phyloP scores from a whole-genome alignment of 805 yeast species.

The Myxozyma nipponensis region DNA sequence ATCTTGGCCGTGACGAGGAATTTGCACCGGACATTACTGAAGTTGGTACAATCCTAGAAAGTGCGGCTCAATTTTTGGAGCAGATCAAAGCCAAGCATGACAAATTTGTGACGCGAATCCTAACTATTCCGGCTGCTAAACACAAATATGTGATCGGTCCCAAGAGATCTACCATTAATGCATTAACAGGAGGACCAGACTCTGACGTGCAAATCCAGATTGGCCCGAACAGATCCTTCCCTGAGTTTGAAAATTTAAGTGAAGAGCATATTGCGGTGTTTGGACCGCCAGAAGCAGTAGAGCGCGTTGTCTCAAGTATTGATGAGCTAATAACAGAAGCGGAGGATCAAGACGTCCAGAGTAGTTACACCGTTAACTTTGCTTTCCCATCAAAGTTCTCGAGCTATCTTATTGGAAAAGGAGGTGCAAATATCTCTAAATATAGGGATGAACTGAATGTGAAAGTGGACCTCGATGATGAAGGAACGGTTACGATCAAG shows the following conservation, averaged over 20 bases:
- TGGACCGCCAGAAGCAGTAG: slow-evolving; percentile 66
- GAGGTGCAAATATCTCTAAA: slow-evolving; percentile 68
- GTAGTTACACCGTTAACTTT: slow-evolving; percentile 46
- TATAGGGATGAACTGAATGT: slow-evolving; percentile 72
- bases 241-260: slow-evolving; percentile 39
- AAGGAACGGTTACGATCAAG: slow-evolving; percentile 54
- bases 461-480: slow-evolving; percentile 66
- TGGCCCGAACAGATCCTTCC: slow-evolving; percentile 34
- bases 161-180: slow-evolving; percentile 53
- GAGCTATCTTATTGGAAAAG: slow-evolving; percentile 84
- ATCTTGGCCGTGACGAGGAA: slow-evolving; percentile 43
- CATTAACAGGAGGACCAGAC: slow-evolving; percentile 39
- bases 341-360: slow-evolving; percentile 47
- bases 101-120: slow-evolving; percentile 41
- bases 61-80: slow-evolving; percentile 54
- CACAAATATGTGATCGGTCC: slow-evolving; percentile 64
- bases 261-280: slow-evolving; percentile 57
- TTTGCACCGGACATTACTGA: slow-evolving; percentile 69
- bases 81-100: slow-evolving; percentile 55
- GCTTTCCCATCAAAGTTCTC: slow-evolving; percentile 64
- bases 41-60: slow-evolving; percentile 50
- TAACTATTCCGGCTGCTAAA: slow-evolving; percentile 51
- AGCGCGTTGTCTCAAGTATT: slow-evolving; percentile 51
- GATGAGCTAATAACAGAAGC: slow-evolving; percentile 53
- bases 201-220: slow-evolving; percentile 38